Evolutionary conservation across 2,329 filamentous ascomycete species (phyloP).

Genomic region (Alternaria alternata): DNA sequence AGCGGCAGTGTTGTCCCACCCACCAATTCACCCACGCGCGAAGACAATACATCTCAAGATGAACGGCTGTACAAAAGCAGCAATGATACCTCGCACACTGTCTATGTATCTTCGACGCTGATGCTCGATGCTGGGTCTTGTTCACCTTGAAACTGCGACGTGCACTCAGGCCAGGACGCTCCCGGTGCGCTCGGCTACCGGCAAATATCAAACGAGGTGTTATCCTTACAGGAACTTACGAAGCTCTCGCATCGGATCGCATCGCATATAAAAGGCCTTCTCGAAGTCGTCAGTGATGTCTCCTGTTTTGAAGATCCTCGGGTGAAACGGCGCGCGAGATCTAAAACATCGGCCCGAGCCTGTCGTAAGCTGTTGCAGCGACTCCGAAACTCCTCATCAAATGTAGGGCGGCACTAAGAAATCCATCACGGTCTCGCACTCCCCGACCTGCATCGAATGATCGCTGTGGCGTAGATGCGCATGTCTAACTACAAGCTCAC

Average conservation of each 20-base stretch:
- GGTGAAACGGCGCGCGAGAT: slow-evolving; percentile 1
- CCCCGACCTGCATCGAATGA: background rate
- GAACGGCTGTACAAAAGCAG: background rate
- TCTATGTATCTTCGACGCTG: background rate
- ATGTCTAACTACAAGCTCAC: background rate
- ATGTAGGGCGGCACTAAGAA: background rate
- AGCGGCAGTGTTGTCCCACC: background rate
- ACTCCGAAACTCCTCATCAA: background rate
- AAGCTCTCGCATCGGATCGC: background rate
- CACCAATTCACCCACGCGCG: background rate
- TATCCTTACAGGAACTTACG: background rate
- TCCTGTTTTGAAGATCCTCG: background rate
- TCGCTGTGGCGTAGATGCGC: background rate
- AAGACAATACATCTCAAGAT: background rate
- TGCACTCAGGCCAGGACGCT: background rate
- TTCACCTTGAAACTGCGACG: background rate
- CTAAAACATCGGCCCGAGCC: background rate
- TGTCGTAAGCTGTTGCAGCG: background rate
- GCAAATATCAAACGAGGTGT: background rate
- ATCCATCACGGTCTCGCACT: background rate
- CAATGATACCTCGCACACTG: background rate
- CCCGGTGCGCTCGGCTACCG: background rate
- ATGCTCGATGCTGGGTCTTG: background rate
- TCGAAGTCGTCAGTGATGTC: background rate
- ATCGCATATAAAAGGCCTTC: background rate